Evolutionary conservation across 306 rosid species (phyloP).

Genomic region (Nissolia schottii): DNA sequence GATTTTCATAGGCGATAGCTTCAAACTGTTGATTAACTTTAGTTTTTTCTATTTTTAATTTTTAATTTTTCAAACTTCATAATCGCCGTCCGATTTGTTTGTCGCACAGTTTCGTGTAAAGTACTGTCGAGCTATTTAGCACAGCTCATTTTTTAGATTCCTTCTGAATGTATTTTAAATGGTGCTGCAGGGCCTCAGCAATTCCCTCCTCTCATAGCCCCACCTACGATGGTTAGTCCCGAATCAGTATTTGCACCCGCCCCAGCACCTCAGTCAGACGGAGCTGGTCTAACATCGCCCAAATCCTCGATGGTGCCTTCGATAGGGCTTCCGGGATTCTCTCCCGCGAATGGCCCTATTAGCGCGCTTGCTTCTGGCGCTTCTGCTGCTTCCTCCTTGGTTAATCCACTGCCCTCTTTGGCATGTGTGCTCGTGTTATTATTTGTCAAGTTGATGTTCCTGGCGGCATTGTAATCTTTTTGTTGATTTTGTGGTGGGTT

Average conservation of each 20-base stretch:
- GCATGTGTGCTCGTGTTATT: conserved; percentile 37
- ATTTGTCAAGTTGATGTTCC: conserved; percentile 35
- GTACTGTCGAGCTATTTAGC: too few species aligned
- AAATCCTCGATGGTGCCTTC: conserved; percentile 50
- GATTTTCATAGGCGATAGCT: too few species aligned
- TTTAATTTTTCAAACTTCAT: too few species aligned
- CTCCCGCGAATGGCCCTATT: conserved; percentile 65
- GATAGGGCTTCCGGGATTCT: conserved; percentile 48
- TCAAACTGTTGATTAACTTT: too few species aligned
- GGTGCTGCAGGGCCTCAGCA: conserved; percentile 58
- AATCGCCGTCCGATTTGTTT: too few species aligned
- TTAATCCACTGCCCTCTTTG: conserved; percentile 45
- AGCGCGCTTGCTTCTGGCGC: conserved; percentile 50
- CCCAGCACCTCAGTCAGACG: conserved; percentile 63
- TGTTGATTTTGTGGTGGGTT: conserved; percentile 30
- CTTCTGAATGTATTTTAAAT: conserved; percentile 19
- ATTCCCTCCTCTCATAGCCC: conserved; percentile 78
- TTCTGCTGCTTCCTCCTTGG: conserved; percentile 61
- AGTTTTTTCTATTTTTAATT: too few species aligned
- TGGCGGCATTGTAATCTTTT: conserved; percentile 44
- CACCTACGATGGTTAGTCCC: conserved; percentile 57
- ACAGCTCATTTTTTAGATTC: too few species aligned
- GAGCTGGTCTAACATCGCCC: conserved; percentile 41
- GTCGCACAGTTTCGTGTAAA: too few species aligned
- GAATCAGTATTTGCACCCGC: conserved; percentile 61